Percentiles rank a stretch among this genome's conserved stretches.
These are phyloP conservation scores for Candida michaelii DNA, from an alignment of 805 yeast genomes.

Conservation along the genomic window DNA sequence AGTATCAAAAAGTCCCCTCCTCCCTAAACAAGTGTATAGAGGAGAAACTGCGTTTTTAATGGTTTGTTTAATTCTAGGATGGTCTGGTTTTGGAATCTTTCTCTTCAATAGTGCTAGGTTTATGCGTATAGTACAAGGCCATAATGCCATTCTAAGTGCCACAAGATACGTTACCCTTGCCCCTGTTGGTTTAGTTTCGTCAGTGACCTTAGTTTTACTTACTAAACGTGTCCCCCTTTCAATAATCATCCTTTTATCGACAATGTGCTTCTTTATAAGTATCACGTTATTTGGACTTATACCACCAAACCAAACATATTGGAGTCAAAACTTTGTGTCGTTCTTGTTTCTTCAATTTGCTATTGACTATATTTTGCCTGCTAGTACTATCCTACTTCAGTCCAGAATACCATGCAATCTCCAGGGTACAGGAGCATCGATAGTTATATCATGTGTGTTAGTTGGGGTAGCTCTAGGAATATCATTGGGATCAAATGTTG, in stretches of 20 bases:
- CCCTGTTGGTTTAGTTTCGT: conserved; percentile 55
- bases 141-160: conserved; percentile 24
- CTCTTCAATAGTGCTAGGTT: conserved; percentile 57
- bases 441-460: not conserved
- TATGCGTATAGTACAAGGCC: conserved; percentile 20
- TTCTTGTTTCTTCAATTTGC: not conserved
- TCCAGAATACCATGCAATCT: not conserved
- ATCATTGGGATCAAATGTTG: not conserved
- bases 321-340: conserved; percentile 48
- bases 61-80: conserved; percentile 56
- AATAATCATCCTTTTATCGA: conserved; percentile 47
- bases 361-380: conserved; percentile 1
- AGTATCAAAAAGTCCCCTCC: conserved; percentile 45
- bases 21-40: conserved; percentile 50
- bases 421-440: conserved; percentile 1
- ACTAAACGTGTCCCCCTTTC: conserved; percentile 49
- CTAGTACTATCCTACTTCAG: not conserved
- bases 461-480: not conserved
- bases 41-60: conserved; percentile 49
- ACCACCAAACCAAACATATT: conserved; percentile 61
- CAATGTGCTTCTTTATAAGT: conserved; percentile 54
- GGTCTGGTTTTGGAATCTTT: conserved; percentile 79
- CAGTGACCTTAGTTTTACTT: conserved; percentile 48
- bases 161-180: conserved; percentile 25
- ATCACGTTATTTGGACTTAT: conserved; percentile 50